phyloP scores from a whole-genome alignment of 148 eudicot species.

The Suaeda aralocaspica region DNA sequence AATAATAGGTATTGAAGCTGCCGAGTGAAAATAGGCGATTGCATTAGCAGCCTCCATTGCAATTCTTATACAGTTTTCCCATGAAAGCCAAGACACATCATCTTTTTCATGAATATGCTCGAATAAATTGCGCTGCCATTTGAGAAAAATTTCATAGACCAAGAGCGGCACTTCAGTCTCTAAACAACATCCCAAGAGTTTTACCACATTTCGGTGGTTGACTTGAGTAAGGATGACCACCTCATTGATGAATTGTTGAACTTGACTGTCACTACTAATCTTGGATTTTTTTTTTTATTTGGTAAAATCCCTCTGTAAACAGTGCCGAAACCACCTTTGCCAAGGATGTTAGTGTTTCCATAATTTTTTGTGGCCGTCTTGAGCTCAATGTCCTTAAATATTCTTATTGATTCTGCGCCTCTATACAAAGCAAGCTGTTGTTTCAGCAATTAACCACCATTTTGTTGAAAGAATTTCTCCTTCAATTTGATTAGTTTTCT shows the following conservation, averaged over 20 bases:
- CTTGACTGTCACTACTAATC: conserved; percentile 9
- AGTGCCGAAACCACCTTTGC: conserved; percentile 22
- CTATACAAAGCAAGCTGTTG: not conserved
- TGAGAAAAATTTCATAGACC: conserved; percentile 16
- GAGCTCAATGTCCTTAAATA: not conserved
- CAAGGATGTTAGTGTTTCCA: conserved; percentile 10
- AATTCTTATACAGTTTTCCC: conserved; percentile 19
- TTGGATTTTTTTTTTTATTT: conserved; percentile 21
- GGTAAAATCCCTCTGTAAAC: conserved; percentile 15
- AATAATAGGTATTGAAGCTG: conserved; percentile 14
- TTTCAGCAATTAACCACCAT: not conserved
- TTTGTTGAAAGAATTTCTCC: not conserved
- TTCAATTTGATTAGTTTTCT: not conserved
- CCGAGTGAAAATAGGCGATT: conserved; percentile 19
- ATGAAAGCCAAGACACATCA: conserved; percentile 7
- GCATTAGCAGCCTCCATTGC: conserved; percentile 24
- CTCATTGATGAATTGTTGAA: conserved; percentile 21
- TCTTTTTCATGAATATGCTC: conserved; percentile 16
- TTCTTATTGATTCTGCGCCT: not conserved
- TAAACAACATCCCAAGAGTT: conserved; percentile 20
- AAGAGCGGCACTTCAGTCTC: conserved; percentile 23
- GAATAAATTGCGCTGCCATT: conserved; percentile 22
- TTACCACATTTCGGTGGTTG: conserved; percentile 24
- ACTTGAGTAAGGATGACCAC: conserved; percentile 20
- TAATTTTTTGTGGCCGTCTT: no score